These are phyloP conservation scores for Cryomyces minteri DNA, from an alignment of 495 filamentous ascomycete species.

Conservation along the genomic window DNA sequence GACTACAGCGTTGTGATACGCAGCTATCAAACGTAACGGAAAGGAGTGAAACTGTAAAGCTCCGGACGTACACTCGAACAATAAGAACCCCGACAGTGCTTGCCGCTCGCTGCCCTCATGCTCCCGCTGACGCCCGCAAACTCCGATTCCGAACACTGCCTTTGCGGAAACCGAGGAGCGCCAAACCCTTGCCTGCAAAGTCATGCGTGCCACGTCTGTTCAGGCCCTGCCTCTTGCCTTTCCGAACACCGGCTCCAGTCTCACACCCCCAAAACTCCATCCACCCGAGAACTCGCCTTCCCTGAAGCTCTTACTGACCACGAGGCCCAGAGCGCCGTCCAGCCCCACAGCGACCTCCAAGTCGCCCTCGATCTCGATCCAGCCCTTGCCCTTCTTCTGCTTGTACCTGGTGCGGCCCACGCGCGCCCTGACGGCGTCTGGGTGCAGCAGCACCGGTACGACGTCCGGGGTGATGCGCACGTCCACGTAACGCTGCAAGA, in stretches of 20 bases:
- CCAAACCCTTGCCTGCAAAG: too few species aligned
- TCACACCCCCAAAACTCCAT: slow-evolving; percentile 16
- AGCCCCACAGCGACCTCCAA: slow-evolving; percentile 14
- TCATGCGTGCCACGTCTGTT: too few species aligned
- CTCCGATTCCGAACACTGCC: too few species aligned
- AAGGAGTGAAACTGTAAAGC: too few species aligned
- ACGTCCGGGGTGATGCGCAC: slow-evolving; percentile 15
- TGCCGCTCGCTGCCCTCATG: too few species aligned
- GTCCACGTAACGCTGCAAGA: slow-evolving; percentile 11
- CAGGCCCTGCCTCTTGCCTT: too few species aligned
- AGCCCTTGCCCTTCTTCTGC: slow-evolving; percentile 11
- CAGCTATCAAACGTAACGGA: too few species aligned
- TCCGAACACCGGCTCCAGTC: slow-evolving; percentile 12
- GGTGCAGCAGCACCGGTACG: slow-evolving; percentile 13
- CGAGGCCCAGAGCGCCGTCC: slow-evolving; percentile 14
- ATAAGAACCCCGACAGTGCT: too few species aligned
- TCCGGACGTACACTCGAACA: too few species aligned
- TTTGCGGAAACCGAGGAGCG: too few species aligned
- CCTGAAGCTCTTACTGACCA: slow-evolving; percentile 11
- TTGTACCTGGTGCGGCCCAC: slow-evolving; percentile 7
- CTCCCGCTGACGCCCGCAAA: too few species aligned
- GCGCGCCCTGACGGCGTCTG: slow-evolving; percentile 14
- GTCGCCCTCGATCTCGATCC: slow-evolving; percentile 16
- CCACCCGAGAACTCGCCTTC: slow-evolving; percentile 9
- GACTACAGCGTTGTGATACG: too few species aligned